Evolutionary conservation across 1,284 basidiomycete species (phyloP).

Genomic region (Cutaneotrichosporon cavernicola): DNA sequence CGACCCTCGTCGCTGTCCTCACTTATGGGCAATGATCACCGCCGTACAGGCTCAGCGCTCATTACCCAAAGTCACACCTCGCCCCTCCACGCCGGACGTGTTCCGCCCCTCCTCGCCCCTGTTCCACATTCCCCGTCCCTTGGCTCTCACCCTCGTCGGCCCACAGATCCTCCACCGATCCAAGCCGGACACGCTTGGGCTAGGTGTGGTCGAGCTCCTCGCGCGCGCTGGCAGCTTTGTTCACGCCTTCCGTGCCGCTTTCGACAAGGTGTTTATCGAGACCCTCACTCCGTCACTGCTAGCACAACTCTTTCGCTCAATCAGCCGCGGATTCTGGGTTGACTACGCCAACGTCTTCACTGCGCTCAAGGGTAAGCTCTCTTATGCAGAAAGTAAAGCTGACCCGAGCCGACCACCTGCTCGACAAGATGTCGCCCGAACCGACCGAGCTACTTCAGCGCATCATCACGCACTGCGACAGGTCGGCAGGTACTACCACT

Average conservation of each 20-base stretch:
- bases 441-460: conserved; percentile 2
- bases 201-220: conserved; percentile 5
- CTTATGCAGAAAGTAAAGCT: neutral
- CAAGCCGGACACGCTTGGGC: neutral
- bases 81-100: neutral
- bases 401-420: conserved; percentile 2
- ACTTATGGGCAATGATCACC: conserved; percentile 9
- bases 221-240: neutral
- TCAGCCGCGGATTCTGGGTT: neutral
- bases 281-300: conserved; percentile 6
- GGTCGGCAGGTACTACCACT: neutral
- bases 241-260: neutral
- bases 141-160: neutral
- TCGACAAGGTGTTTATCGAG: neutral
- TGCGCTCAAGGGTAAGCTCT: conserved; percentile 3
- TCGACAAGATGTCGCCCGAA: neutral
- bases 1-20: conserved; percentile 9
- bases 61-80: neutral
- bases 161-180: neutral
- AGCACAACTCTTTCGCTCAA: neutral
- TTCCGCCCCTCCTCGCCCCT: neutral
- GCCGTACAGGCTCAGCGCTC: conserved; percentile 5
- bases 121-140: neutral
- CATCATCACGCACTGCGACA: conserved; percentile 4
- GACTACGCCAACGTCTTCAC: conserved; percentile 2